These are phyloP conservation scores for Mycothermus thermophilus DNA, from an alignment of 495 filamentous ascomycete genomes.

Conservation along the genomic window DNA sequence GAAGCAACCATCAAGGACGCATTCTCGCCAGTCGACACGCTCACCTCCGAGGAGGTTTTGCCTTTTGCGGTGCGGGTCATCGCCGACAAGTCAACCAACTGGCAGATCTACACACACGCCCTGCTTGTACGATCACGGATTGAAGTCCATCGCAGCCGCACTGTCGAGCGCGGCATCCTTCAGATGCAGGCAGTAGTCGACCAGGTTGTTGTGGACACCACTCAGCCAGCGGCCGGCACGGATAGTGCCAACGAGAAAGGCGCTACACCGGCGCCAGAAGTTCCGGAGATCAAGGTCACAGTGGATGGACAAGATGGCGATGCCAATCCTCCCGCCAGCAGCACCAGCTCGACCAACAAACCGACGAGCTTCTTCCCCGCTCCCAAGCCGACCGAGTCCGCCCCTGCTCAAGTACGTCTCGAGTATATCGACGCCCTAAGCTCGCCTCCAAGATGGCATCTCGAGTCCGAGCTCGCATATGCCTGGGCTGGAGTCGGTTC, in stretches of 20 bases:
- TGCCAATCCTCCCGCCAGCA: too few species aligned
- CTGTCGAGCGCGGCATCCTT: slow-evolving; percentile 74
- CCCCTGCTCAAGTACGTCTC: slow-evolving; percentile 59
- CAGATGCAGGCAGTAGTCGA: slow-evolving; percentile 95
- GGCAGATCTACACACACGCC: slow-evolving; percentile 95
- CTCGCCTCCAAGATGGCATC: slow-evolving; percentile 79
- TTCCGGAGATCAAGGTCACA: slow-evolving; percentile 31
- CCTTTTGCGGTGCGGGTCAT: slow-evolving; percentile 85
- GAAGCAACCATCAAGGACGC: slow-evolving; percentile 84
- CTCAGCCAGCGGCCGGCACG: slow-evolving; percentile 20
- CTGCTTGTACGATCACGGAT: slow-evolving; percentile 77
- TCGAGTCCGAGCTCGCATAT: slow-evolving; percentile 84
- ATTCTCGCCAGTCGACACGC: slow-evolving; percentile 59
- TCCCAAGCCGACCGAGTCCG: slow-evolving; percentile 61
- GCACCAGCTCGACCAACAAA: slow-evolving; percentile 13
- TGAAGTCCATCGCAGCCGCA: slow-evolving; percentile 72
- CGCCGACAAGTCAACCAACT: slow-evolving; percentile 80
- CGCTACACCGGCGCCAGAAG: too few species aligned
- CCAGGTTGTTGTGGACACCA: slow-evolving; percentile 84
- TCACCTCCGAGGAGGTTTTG: slow-evolving; percentile 83
- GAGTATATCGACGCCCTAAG: slow-evolving; percentile 68
- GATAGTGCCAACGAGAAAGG: slow-evolving; percentile 9
- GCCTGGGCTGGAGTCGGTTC: slow-evolving; percentile 82
- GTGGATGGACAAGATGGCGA: slow-evolving; percentile 8
- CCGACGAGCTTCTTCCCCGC: slow-evolving; percentile 71